Evolutionary conservation across 2,329 filamentous ascomycete species (phyloP).

Genomic region (Fusarium sp.): DNA sequence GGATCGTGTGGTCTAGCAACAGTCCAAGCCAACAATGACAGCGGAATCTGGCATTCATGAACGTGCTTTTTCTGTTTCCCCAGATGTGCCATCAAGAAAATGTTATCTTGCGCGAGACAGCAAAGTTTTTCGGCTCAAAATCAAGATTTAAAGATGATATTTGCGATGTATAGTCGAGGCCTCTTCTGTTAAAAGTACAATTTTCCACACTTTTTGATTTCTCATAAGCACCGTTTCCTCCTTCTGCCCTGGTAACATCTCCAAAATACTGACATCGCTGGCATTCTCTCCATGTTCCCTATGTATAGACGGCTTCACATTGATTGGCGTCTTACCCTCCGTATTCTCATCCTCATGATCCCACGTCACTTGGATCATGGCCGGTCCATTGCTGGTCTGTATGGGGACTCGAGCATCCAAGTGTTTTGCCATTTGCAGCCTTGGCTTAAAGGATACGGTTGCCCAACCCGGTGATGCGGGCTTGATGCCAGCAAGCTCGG

Average conservation of each 20-base stretch:
- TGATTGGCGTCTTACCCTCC: background rate
- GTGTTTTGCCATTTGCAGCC: background rate
- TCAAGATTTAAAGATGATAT: background rate
- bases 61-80: no score
- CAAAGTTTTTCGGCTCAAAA: no score
- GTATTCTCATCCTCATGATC: background rate
- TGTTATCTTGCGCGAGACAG: no score
- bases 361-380: background rate
- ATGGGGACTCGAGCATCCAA: background rate
- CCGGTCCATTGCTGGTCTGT: background rate
- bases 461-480: background rate
- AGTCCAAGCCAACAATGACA: no score
- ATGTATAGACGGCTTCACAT: background rate
- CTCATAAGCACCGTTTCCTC: background rate
- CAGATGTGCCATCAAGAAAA: no score
- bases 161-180: background rate
- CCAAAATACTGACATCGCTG: background rate
- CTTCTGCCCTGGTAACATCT: background rate
- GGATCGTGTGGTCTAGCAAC: no score
- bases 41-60: no score
- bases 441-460: background rate
- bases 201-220: background rate
- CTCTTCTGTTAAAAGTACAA: background rate
- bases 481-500: background rate
- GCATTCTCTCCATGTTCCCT: background rate